Conservation (phyloP, 768 basidiomycete genomes). For the Piloderma croceum region DNA sequence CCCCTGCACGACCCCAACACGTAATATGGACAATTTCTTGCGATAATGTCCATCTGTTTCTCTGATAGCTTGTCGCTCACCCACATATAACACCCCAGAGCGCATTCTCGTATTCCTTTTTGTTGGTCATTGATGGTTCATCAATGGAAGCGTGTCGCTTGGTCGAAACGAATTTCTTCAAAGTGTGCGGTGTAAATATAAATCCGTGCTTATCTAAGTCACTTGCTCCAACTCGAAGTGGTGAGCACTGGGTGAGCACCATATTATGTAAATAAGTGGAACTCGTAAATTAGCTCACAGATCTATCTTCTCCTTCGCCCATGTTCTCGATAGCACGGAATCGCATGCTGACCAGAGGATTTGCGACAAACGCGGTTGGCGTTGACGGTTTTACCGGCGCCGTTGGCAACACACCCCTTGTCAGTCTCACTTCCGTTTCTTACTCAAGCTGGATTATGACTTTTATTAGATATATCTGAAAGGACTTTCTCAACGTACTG, state of each 20-base stretch:
- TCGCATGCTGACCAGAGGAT: conserved; percentile 21
- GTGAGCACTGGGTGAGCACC: no score
- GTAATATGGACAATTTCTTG: conserved; percentile 30
- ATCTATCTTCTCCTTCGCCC: no score
- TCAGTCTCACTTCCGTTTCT: conserved; percentile 24
- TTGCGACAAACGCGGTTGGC: conserved; percentile 31
- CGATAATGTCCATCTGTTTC: background rate
- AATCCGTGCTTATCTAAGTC: no score
- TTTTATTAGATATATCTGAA: conserved; percentile 85
- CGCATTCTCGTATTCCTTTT: conserved; percentile 6
- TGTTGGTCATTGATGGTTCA: conserved; percentile 6
- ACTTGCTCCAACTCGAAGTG: no score
- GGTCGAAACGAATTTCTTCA: no score
- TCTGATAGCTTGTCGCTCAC: conserved; percentile 22
- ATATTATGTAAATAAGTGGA: no score
- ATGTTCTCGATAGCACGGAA: no score
- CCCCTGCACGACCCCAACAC: conserved; percentile 28
- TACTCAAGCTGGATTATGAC: conserved; percentile 4
- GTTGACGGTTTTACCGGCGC: conserved; percentile 84
- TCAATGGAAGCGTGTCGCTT: no score
- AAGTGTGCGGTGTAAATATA: no score
- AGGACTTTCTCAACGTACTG: conserved; percentile 74
- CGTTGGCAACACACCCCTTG: conserved; percentile 91
- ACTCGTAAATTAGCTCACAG: no score
- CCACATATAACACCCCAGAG: no score